Percentiles rank a stretch among this genome's conserved stretches.
These are phyloP conservation scores for Aspergillus nanangensis DNA, from an alignment of 495 filamentous ascomycete species.

Conservation along the genomic window DNA sequence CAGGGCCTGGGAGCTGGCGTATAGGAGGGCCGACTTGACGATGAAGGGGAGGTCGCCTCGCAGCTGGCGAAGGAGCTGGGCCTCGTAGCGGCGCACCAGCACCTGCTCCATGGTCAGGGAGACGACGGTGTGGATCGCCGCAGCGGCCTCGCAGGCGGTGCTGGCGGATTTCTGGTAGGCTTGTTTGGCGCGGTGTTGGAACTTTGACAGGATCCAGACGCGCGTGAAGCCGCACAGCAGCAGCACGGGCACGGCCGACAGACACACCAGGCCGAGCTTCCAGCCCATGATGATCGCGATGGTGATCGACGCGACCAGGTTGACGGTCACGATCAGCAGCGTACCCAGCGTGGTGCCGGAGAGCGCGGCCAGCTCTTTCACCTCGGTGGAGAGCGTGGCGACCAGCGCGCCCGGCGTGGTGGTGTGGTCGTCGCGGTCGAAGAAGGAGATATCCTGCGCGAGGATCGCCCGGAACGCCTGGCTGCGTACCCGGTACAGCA, in stretches of 20 bases:
- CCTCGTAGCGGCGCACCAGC: conserved; percentile 65
- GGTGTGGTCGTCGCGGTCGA: conserved; percentile 76
- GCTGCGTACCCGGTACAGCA: conserved; percentile 76
- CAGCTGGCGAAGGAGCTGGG: conserved; percentile 57
- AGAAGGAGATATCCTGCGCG: conserved; percentile 85
- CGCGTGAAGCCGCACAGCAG: conserved; percentile 79
- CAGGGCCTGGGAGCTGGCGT: conserved; percentile 73
- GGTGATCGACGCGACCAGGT: conserved; percentile 62
- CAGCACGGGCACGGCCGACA: conserved; percentile 69
- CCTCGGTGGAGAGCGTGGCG: conserved; percentile 76
- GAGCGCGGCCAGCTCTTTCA: conserved; percentile 76
- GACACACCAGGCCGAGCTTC: conserved; percentile 87
- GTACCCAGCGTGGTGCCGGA: conserved; percentile 78
- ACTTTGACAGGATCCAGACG: conserved; percentile 71
- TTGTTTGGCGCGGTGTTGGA: conserved; percentile 64
- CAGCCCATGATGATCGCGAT: conserved; percentile 71
- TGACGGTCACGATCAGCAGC: conserved; percentile 68
- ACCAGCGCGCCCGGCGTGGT: conserved; percentile 79
- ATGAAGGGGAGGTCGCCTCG: conserved; percentile 58
- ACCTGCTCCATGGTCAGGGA: conserved; percentile 78
- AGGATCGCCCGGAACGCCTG: conserved; percentile 79
- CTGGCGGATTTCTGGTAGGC: conserved; percentile 71
- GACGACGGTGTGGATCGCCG: conserved; percentile 90
- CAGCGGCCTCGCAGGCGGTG: conserved; percentile 86
- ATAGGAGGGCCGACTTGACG: conserved; percentile 63